Percentiles rank a stretch among this genome's conserved stretches.
Evolutionary conservation across 768 basidiomycete species (phyloP).

Genomic region (Phaffia australis): DNA sequence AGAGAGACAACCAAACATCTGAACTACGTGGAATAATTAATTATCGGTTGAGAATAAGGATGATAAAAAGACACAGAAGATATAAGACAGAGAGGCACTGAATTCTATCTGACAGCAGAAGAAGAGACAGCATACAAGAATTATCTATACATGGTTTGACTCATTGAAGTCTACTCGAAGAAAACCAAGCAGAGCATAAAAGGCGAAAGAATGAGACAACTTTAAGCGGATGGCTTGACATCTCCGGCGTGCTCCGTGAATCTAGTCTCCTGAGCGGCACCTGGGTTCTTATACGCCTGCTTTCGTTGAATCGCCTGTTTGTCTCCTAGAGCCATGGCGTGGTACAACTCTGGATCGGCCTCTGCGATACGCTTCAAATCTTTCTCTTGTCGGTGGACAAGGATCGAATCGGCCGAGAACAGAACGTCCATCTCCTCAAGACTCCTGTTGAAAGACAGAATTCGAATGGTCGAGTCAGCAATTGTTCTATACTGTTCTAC

Average conservation of each 20-base stretch:
- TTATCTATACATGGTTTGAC: too few relatives aligned
- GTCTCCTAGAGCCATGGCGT: constrained; percentile 21
- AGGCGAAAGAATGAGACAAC: too few relatives aligned
- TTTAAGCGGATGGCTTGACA: neutral
- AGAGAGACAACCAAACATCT: too few relatives aligned
- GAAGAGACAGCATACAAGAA: too few relatives aligned
- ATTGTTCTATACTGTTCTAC: constrained; percentile 4
- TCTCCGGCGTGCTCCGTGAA: constrained; percentile 2
- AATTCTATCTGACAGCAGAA: too few relatives aligned
- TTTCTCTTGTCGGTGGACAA: constrained; percentile 22
- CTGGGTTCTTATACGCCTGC: neutral
- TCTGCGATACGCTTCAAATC: constrained; percentile 1
- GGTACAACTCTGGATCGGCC: constrained; percentile 20
- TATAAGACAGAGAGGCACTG: too few relatives aligned
- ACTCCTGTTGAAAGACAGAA: neutral
- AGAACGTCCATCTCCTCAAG: constrained; percentile 17
- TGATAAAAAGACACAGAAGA: too few relatives aligned
- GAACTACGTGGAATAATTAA: too few relatives aligned
- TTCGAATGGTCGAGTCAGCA: neutral
- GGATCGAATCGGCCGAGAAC: constrained; percentile 13
- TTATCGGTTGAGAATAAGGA: too few relatives aligned
- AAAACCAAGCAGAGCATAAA: too few relatives aligned
- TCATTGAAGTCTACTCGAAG: too few relatives aligned
- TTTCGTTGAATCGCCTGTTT: constrained; percentile 13
- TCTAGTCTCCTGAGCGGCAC: neutral